Percentiles rank a stretch among this genome's conserved stretches.
These are phyloP conservation scores for Podochytrium sp. DNA, from an alignment of 192 early-diverging fungal species.

Conservation along the genomic window DNA sequence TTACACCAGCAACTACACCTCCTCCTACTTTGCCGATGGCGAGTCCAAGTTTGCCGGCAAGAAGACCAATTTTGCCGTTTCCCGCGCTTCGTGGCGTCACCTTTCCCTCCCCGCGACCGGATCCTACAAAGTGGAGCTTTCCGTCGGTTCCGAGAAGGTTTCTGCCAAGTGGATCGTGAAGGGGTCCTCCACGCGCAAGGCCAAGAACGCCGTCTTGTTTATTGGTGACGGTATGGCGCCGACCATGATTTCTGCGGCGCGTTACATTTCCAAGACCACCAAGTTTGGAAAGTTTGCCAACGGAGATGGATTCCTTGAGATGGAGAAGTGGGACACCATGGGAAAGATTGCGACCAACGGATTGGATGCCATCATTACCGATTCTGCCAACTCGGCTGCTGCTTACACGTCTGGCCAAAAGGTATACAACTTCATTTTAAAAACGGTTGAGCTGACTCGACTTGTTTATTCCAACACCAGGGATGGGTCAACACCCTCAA, in stretches of 20 bases:
- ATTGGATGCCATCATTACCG: slow-evolving; percentile 65
- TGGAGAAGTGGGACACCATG: slow-evolving; percentile 40
- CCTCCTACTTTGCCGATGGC: slow-evolving; percentile 49
- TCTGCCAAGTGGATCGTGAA: slow-evolving; percentile 53
- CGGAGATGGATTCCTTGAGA: slow-evolving; percentile 45
- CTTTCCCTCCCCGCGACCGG: slow-evolving; percentile 46
- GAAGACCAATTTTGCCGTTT: slow-evolving; percentile 50
- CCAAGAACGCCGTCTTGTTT: slow-evolving; percentile 68
- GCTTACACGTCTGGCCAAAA: slow-evolving; percentile 60
- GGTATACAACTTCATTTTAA: background rate
- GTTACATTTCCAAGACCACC: slow-evolving; percentile 58
- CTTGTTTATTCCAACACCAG: slow-evolving; percentile 46
- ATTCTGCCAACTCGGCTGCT: slow-evolving; percentile 73
- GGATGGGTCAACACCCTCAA: slow-evolving; percentile 56
- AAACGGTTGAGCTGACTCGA: background rate
- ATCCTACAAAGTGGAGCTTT: slow-evolving; percentile 50
- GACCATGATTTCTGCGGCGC: slow-evolving; percentile 65
- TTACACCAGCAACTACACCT: slow-evolving; percentile 52
- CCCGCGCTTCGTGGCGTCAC: slow-evolving; percentile 46
- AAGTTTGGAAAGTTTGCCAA: slow-evolving; percentile 62
- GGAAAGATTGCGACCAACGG: slow-evolving; percentile 64
- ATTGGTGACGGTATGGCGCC: slow-evolving; percentile 69
- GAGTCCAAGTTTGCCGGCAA: slow-evolving; percentile 33
- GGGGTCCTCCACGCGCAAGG: slow-evolving; percentile 52
- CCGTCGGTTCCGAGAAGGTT: slow-evolving; percentile 52